Evolutionary conservation across 176 grass and related monocot genomes (phyloP).

Genomic region (Melocanna baccifera): DNA sequence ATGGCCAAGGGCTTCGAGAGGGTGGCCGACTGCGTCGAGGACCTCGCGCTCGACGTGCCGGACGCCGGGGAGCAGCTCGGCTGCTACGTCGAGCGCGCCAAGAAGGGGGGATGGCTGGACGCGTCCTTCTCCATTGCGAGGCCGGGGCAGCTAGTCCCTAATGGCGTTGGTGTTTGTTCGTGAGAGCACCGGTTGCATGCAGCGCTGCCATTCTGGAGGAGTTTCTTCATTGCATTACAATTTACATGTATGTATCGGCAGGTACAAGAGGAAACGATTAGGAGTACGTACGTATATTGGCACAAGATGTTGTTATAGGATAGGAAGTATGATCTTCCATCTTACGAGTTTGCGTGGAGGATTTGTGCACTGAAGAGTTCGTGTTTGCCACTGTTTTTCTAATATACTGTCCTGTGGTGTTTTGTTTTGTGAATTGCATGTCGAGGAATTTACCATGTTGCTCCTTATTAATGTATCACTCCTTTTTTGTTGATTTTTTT

Average conservation of each 20-base stretch:
- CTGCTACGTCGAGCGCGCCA: slow-evolving; percentile 59
- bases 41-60: slow-evolving; percentile 77
- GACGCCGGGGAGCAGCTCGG: slow-evolving; percentile 50
- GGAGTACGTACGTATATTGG: background rate
- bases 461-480: too few relatives aligned
- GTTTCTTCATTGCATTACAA: background rate
- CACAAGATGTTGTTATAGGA: slow-evolving; percentile 21
- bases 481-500: too few relatives aligned
- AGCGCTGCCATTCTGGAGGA: background rate
- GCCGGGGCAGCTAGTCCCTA: slow-evolving; percentile 3
- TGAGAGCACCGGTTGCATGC: slow-evolving; percentile 29
- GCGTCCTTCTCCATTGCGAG: slow-evolving; percentile 30
- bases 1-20: slow-evolving; percentile 71
- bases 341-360: slow-evolving; percentile 28
- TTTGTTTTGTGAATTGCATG: background rate
- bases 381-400: background rate
- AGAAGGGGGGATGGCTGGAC: slow-evolving; percentile 59
- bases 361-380: slow-evolving; percentile 38
- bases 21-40: slow-evolving; percentile 55
- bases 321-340: slow-evolving; percentile 17
- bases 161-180: slow-evolving; percentile 9
- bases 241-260: slow-evolving; percentile 29
- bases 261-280: slow-evolving; percentile 5
- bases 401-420: background rate
- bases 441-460: slow-evolving; percentile 8